Evolutionary conservation across 345 rosid species (phyloP).

Genomic region (Dovyalis caffra): DNA sequence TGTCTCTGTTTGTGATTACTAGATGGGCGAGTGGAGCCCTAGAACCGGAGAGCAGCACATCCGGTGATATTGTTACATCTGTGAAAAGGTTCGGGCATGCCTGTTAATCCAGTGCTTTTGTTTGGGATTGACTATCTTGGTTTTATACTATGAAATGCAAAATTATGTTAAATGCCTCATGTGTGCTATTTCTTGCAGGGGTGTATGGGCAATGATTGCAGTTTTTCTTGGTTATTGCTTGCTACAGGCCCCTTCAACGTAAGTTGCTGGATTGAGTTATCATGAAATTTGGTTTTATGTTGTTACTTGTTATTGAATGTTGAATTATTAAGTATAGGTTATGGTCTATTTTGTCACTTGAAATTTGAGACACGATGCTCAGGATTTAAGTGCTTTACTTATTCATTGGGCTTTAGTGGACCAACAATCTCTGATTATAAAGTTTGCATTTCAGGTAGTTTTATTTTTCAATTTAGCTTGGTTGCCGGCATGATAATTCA

Average conservation of each 20-base stretch:
- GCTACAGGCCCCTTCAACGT: conserved; percentile 99
- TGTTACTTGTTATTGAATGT: background rate
- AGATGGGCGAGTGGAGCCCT: conserved; percentile 99
- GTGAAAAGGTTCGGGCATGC: conserved; percentile 71
- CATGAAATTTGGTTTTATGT: background rate
- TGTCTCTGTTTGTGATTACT: conserved; percentile 14
- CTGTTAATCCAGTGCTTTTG: background rate
- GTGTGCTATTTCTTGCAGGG: conserved; percentile 52
- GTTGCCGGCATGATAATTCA: background rate
- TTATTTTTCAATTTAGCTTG: background rate
- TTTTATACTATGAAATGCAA: conserved; percentile 5
- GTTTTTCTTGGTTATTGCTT: conserved; percentile 96
- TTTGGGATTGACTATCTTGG: background rate
- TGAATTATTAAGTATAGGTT: background rate
- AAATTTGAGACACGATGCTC: background rate
- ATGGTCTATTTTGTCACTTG: background rate
- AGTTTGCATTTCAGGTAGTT: background rate
- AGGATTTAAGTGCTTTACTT: background rate
- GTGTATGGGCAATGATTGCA: conserved; percentile 96
- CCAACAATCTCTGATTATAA: background rate
- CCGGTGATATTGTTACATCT: conserved; percentile 77
- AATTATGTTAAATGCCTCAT: conserved; percentile 18
- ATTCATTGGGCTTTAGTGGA: background rate
- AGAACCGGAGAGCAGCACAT: conserved; percentile 61
- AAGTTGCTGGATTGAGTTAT: conserved; percentile 23